phyloP scores from a whole-genome alignment of 176 grass and related monocot species.

The Oryza australiensis region DNA sequence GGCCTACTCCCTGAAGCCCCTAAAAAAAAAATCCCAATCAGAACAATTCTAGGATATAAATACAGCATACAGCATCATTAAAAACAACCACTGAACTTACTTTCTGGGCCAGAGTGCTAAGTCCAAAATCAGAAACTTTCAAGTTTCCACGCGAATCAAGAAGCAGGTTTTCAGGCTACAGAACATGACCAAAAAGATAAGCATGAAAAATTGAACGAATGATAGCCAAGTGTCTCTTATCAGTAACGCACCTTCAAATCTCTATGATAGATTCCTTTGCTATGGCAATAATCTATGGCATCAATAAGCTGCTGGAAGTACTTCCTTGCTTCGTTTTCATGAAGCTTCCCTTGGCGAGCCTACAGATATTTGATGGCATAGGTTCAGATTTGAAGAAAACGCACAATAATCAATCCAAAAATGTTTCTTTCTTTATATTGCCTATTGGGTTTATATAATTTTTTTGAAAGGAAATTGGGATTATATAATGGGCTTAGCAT shows the following conservation, averaged over 20 bases:
- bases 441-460: not conserved
- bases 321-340: constrained; percentile 69
- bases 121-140: constrained; percentile 96
- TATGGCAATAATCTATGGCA: constrained; percentile 90
- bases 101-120: constrained; percentile 78
- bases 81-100: constrained; percentile 48
- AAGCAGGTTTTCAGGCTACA: constrained; percentile 97
- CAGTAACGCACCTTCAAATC: constrained; percentile 78
- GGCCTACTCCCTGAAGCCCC: constrained; percentile 56
- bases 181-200: constrained; percentile 27
- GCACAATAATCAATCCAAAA: not conserved
- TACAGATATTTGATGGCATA: constrained; percentile 29
- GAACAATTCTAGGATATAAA: constrained; percentile 8
- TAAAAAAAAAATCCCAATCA: constrained; percentile 32
- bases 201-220: not conserved
- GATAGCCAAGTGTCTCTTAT: not conserved
- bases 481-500: not conserved
- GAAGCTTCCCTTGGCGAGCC: constrained; percentile 74
- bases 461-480: too few relatives aligned
- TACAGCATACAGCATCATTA: constrained; percentile 15
- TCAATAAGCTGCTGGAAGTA: constrained; percentile 96
- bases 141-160: constrained; percentile 77
- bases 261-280: constrained; percentile 90
- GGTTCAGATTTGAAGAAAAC: not conserved
- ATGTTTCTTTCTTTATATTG: not conserved